These are phyloP conservation scores for Neopestalotiopsis rosae DNA, from an alignment of 2,329 filamentous ascomycete genomes.

Conservation along the genomic window DNA sequence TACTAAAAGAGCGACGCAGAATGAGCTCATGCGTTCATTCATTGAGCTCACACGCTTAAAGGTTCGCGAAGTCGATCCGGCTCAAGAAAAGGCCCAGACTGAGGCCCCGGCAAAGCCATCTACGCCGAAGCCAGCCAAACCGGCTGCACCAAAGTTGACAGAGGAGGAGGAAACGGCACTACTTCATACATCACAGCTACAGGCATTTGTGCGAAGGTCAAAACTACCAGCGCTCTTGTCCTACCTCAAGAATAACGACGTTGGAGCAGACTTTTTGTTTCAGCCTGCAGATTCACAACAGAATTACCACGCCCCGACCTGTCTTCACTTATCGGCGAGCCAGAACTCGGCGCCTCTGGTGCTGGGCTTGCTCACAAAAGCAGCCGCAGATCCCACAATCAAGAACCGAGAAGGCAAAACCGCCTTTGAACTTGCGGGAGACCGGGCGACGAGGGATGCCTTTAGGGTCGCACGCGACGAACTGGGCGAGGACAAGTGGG, in stretches of 20 bases:
- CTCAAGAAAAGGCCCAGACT: constrained; percentile 51
- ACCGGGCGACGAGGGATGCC: constrained; percentile 84
- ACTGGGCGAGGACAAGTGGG: constrained; percentile 76
- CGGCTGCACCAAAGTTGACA: constrained; percentile 67
- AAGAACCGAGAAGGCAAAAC: constrained; percentile 79
- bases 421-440: constrained; percentile 85
- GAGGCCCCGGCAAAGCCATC: constrained; percentile 44
- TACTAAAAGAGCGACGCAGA: constrained; percentile 89
- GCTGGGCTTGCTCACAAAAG: constrained; percentile 75
- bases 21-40: constrained; percentile 92
- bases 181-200: constrained; percentile 87
- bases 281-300: constrained; percentile 68
- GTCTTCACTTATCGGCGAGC: constrained; percentile 84
- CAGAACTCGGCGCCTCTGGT: constrained; percentile 82
- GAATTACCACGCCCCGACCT: constrained; percentile 81
- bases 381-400: constrained; percentile 73
- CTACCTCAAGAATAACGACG: constrained; percentile 78
- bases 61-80: constrained; percentile 76
- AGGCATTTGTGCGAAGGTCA: constrained; percentile 84
- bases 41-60: constrained; percentile 93
- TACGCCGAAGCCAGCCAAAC: constrained; percentile 52
- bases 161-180: constrained; percentile 84
- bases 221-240: constrained; percentile 87
- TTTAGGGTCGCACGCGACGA: constrained; percentile 88
- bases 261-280: constrained; percentile 77